Base-by-base conservation (phyloP, 2,329 filamentous ascomycete species). In the Plectosphaerella sp. region DNA sequence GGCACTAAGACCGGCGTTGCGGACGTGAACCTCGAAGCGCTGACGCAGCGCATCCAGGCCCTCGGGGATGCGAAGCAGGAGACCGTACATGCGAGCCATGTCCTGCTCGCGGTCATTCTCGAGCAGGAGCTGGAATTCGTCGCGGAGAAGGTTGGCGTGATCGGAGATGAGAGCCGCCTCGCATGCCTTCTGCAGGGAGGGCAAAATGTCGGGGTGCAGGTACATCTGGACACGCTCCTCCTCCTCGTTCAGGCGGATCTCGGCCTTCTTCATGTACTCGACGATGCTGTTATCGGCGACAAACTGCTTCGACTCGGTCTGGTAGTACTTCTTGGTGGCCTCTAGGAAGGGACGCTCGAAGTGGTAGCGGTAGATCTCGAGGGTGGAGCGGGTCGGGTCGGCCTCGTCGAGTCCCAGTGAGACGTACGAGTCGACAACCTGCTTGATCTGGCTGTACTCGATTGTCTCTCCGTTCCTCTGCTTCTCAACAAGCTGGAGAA, bases 251-350 rank as follows among this genome's bases (percentile, higher is more conserved):
- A 99, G 73, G 33, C 94, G 86, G 42, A 84, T 73, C 72, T 97
- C 93, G 1, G 94, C 95, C 80, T 99, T 99, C 78, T 97, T 97
- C 94, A 99, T 97, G 73, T 97, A 99, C 66, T 99, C 94, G 35
- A 99, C 92, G 4, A 99, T 91, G 57, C 89, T 96, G 68, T 99
- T 99, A 69, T 97, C 93, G 11, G 91, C 89, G 35, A 99, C 84
- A 66, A 99, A 99, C 57, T 91, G 88, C 62, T 91, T 90, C 18
- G 94, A 97, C 69, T 99, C 95, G 45, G 88, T 86, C 61, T 91
- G 80, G 69, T 99, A 99, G 73, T 96, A 99, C 28, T 79, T 74
- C 61, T 82, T 84, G 10, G 94, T 99, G 3, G 91, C 90, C 6
- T 80, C 79, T 49, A 99, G 80, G 79, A 97, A 99, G 1, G 95